Conservation (phyloP, 305 asterid species). For the Ruellia speciosa region DNA sequence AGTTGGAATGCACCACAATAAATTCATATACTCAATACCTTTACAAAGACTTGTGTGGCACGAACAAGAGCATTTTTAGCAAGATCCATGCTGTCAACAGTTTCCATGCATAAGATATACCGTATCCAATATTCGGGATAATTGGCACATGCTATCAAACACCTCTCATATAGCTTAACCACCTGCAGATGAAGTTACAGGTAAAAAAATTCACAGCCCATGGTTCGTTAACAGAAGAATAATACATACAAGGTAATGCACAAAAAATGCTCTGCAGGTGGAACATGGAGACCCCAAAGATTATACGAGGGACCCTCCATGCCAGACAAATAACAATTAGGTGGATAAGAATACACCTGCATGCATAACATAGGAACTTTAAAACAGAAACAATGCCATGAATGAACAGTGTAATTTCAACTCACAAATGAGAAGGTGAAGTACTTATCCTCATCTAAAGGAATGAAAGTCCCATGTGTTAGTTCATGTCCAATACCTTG, state of each 20-base stretch:
- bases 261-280: constrained; percentile 67
- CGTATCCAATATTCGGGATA: constrained; percentile 94
- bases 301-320: constrained; percentile 70
- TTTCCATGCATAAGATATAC: constrained; percentile 78
- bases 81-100: constrained; percentile 78
- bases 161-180: constrained; percentile 91
- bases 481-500: constrained; percentile 93
- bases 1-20: not conserved
- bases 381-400: constrained; percentile 44
- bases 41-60: constrained; percentile 84
- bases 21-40: constrained; percentile 39
- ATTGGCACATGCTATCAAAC: constrained; percentile 90
- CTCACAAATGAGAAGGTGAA: constrained; percentile 66
- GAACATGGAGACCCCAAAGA: constrained; percentile 93
- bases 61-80: constrained; percentile 91
- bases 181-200: constrained; percentile 43
- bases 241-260: constrained; percentile 34
- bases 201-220: constrained; percentile 20
- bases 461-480: constrained; percentile 87
- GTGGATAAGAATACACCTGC: constrained; percentile 97
- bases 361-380: constrained; percentile 84
- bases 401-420: constrained; percentile 73
- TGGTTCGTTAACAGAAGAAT: constrained; percentile 14
- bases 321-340: constrained; percentile 87
- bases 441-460: constrained; percentile 94